A percentile compares a stretch with the other conserved stretches of the same genome.
Conservation (phyloP, 345 rosid genomes). For the Cardiospermum halicacabum region DNA sequence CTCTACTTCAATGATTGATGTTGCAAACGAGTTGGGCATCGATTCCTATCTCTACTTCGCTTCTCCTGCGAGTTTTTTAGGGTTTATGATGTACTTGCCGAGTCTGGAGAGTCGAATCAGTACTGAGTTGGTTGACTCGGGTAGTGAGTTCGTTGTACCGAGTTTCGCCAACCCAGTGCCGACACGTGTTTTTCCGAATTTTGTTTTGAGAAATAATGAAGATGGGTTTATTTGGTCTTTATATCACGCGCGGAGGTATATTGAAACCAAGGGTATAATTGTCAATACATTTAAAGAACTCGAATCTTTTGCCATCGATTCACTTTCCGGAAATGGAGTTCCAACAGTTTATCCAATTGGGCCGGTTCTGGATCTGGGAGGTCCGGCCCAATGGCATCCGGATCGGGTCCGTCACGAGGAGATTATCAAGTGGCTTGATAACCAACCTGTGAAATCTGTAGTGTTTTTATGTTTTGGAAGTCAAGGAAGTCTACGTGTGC, state of each 20-base stretch:
- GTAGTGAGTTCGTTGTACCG: conserved; percentile 19
- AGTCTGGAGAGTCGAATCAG: conserved; percentile 15
- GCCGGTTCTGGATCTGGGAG: conserved; percentile 25
- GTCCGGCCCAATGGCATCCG: conserved; percentile 27
- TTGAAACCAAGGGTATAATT: conserved; percentile 18
- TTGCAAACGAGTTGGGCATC: conserved; percentile 27
- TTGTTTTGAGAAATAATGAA: conserved; percentile 8
- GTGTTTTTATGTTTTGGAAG: conserved; percentile 33
- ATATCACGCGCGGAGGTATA: conserved; percentile 22
- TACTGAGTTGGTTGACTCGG: conserved; percentile 20
- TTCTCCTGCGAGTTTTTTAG: conserved; percentile 33
- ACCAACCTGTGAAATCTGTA: conserved; percentile 22
- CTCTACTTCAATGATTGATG: conserved; percentile 27
- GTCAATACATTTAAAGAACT: conserved; percentile 31
- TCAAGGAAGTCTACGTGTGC: conserved; percentile 18
- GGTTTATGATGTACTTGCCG: conserved; percentile 26
- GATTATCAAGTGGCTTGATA: conserved; percentile 23
- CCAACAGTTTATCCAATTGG: conserved; percentile 29
- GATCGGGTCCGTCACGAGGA: conserved; percentile 4
- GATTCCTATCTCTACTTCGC: conserved; percentile 32
- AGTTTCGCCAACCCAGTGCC: conserved; percentile 27
- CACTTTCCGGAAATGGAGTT: background rate
- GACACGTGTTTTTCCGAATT: conserved; percentile 14
- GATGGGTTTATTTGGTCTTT: conserved; percentile 22
- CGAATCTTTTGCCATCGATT: conserved; percentile 21